Base-by-base conservation (phyloP, 352 stramenopile species). In the Plasmopara viticola region DNA sequence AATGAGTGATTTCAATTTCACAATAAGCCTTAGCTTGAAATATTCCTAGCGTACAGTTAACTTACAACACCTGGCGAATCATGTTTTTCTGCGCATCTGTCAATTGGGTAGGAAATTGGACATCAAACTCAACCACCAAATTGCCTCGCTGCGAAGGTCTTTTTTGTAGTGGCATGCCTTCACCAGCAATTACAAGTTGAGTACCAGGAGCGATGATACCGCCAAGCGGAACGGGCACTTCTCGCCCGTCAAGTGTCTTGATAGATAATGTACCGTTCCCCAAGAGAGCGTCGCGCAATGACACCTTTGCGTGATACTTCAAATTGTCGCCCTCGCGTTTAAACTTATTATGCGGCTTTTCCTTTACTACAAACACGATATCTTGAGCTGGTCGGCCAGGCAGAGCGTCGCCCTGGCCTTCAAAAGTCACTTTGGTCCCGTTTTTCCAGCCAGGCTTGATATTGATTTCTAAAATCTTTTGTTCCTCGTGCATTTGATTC, bases 371-470 rank as follows among this genome's bases (percentile, higher is more conserved):
- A 54, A 99, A 97, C 56, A 98, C 85, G 50, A 99, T 85, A 66
- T 98, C 92, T 56, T 97, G 95, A 5, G 96, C 70, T 30, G 87
- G 87, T 30, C 94, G 88, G 15, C 94, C 90, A 13, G 94, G 90
- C 13, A 96, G 48, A 56, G 87, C 68, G 49, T 98, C 94, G 18
- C 80, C 84, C 57, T 95, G 70, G 25, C 88, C 81, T 70, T 98
- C 95, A 64, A 98, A 99, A 4, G 89, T 97, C 61, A 99, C 95
- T 49, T 90, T 84, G 37, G 98, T 97, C 44, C 95, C 95, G 40
- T 97, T 79, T 53, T 97, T 91, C 90, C 98, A 98, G 39, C 97
- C 97, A n/a, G 94, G 90, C 33, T 93, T 80, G 4, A 99, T 75
- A 55, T 96, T 87, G 40, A 98, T 87, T 18, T 98, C 98, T 18